Evolutionary conservation across 2,329 filamentous ascomycete species (phyloP).

Genomic region (Sporothrix brasiliensis): DNA sequence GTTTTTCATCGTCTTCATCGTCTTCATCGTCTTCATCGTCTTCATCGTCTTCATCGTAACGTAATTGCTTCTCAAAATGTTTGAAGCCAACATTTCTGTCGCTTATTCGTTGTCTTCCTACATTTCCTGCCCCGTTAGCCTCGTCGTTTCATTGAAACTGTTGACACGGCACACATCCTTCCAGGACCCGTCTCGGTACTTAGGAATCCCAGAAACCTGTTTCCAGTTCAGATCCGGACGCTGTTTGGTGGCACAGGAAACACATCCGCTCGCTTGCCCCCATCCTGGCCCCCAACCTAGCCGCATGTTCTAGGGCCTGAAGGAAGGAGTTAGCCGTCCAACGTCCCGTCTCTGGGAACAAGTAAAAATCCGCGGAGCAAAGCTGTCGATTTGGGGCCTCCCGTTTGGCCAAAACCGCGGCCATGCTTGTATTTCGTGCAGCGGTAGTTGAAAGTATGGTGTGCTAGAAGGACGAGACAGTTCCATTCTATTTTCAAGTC

Average conservation of each 20-base stretch:
- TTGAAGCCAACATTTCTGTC: not conserved
- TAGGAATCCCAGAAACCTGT: not conserved
- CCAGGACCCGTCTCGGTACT: not conserved
- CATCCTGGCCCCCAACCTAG: conserved; percentile 9
- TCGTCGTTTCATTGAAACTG: not conserved
- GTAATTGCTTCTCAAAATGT: not conserved
- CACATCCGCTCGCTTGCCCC: not conserved
- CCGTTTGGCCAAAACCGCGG: not conserved
- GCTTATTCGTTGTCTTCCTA: too few relatives aligned
- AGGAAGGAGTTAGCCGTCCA: not conserved
- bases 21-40: not conserved
- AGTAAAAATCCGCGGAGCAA: not conserved
- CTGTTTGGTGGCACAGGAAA: conserved; percentile 15
- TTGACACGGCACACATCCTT: conserved; percentile 13
- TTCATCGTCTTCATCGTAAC: not conserved
- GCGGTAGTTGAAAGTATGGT: not conserved
- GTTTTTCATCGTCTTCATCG: not conserved
- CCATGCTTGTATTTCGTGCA: not conserved
- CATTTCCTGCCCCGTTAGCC: not conserved
- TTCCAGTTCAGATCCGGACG: not conserved
- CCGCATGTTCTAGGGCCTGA: conserved; percentile 2
- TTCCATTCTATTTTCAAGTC: not conserved
- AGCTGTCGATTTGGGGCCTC: not conserved
- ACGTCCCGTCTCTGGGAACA: conserved; percentile 1
- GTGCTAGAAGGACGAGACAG: not conserved